Percentiles rank a stretch among this genome's conserved stretches.
Conservation (phyloP, 2,329 filamentous ascomycete genomes). For the Metarhizium humberi region DNA sequence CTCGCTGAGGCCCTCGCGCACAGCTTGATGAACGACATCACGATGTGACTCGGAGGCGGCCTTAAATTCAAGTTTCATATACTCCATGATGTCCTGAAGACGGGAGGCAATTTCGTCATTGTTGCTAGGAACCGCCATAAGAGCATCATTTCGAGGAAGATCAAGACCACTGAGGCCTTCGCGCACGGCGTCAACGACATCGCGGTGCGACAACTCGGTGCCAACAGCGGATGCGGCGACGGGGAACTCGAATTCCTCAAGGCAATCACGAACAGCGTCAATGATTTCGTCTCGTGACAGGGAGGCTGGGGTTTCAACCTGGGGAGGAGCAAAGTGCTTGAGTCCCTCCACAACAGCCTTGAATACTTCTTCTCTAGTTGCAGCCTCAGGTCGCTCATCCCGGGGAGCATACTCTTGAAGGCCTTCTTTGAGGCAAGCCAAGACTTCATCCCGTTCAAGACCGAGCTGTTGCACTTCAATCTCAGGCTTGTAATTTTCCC, state of each 20-base stretch:
- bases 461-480: conserved; percentile 86
- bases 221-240: conserved; percentile 46
- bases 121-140: conserved; percentile 31
- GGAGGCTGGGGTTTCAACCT: conserved; percentile 57
- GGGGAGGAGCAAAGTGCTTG: conserved; percentile 68
- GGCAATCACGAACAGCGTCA: conserved; percentile 71
- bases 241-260: conserved; percentile 77
- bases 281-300: conserved; percentile 78
- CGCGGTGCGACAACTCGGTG: conserved; percentile 46
- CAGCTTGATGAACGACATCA: conserved; percentile 43
- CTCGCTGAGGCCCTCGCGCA: background rate
- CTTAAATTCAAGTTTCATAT: conserved; percentile 50
- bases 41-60: conserved; percentile 50
- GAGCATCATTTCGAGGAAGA: conserved; percentile 29
- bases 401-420: conserved; percentile 62
- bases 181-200: conserved; percentile 55
- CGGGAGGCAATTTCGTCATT: conserved; percentile 43
- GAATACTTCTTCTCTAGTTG: conserved; percentile 77
- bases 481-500: conserved; percentile 90
- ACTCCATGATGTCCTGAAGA: conserved; percentile 56
- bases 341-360: conserved; percentile 78
- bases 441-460: conserved; percentile 80
- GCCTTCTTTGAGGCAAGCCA: conserved; percentile 79
- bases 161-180: conserved; percentile 46
- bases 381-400: conserved; percentile 44